Base-by-base conservation (phyloP, 202 grass and related monocot species). In the Panicum hallii region DNA sequence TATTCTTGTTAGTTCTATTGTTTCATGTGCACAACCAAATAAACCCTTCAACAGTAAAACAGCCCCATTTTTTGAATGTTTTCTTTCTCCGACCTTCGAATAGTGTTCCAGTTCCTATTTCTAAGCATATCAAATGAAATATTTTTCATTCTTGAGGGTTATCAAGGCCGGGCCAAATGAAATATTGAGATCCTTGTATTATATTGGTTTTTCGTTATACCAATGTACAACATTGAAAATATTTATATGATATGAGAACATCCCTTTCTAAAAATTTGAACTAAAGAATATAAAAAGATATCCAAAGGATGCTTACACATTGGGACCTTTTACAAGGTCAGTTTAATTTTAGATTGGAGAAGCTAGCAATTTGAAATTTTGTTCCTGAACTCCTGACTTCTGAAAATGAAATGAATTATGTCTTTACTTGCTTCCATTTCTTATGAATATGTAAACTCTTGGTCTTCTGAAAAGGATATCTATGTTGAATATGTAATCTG, bases 401-500 rank as follows among this genome's bases (percentile, higher is more conserved):
- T 22, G 56, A 84, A 70, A 47, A 14, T 9, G 9, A 32, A 41
- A 28, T 5, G 5, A 60, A 34, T 2, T 61, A 46, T 60, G 30
- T 44, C 16, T 50, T n/a, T 74, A 63, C 4, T 19, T 65, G 32
- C 61, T 50, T 28, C 11, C 19, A 23, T 19, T 68, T 50, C 63
- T 50, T 63, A 28, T 62, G 28, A 79, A 79, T 64, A 67, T 77
- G 11, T 70, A 58, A 48, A 78, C 12, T 44, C 5, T 11, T 60
- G 23, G 34, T 30, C 46, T 67, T 72, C 63, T 16, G 20, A 34
- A 30, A 23, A 40, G 71, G 61, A 50, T 44, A 44, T 80, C 14
- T 52, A 52, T 81, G 40, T 43, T 13, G 58, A 65, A 63, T 87
- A 30, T 54, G 42, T 70, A 72, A 69, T 67, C 67, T 85, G 7